These are phyloP conservation scores for Podospora didyma DNA, from an alignment of 495 filamentous ascomycete genomes.

Conservation along the genomic window DNA sequence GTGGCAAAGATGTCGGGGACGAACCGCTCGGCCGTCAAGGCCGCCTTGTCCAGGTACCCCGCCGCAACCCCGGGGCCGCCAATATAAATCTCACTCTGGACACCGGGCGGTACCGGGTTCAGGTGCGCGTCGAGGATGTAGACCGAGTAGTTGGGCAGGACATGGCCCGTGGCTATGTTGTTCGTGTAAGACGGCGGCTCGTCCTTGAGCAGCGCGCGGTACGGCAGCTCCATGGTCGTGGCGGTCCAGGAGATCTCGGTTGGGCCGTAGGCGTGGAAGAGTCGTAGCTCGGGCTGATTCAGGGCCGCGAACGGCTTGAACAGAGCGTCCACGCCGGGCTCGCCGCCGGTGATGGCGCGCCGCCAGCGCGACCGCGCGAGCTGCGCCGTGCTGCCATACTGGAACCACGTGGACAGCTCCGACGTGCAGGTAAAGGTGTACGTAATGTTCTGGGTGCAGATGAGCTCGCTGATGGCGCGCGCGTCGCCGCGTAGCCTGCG, in stretches of 20 bases:
- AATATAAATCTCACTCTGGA: conserved; percentile 27
- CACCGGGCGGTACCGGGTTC: conserved; percentile 30
- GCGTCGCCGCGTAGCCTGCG: conserved; percentile 19
- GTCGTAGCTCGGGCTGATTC: not conserved
- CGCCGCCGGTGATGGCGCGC: conserved; percentile 23
- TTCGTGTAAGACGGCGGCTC: too few species aligned
- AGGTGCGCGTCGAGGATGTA: conserved; percentile 39
- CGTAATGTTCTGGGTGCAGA: conserved; percentile 17
- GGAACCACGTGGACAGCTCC: conserved; percentile 19
- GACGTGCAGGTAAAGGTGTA: conserved; percentile 21
- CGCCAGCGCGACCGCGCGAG: conserved; percentile 15
- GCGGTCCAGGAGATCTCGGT: conserved; percentile 17
- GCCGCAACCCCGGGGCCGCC: conserved; percentile 19
- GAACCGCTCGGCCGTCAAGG: conserved; percentile 24
- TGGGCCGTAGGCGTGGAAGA: conserved; percentile 33
- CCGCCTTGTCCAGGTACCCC: conserved; percentile 21
- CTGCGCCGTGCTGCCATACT: conserved; percentile 4
- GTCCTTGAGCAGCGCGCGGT: not conserved
- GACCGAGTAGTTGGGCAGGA: conserved; percentile 24
- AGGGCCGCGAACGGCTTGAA: conserved; percentile 12
- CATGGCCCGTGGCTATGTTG: not conserved
- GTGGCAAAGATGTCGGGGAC: conserved; percentile 14
- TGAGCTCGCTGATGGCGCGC: conserved; percentile 15
- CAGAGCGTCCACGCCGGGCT: conserved; percentile 9
- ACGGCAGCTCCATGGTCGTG: not conserved